phyloP scores from a whole-genome alignment of 805 yeast species.

The Danielia oregonensis region DNA sequence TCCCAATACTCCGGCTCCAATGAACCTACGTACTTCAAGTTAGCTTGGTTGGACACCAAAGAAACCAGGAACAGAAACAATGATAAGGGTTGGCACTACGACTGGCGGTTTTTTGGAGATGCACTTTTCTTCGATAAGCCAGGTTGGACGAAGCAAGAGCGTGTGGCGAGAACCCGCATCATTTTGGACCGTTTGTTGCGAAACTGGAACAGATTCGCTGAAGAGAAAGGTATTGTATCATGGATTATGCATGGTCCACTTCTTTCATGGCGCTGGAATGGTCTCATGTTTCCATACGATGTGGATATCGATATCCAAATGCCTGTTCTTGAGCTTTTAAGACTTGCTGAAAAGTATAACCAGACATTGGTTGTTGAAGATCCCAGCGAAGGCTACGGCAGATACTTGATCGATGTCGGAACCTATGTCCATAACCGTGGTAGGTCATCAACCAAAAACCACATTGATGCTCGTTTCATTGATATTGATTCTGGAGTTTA shows the following conservation, averaged over 20 bases:
- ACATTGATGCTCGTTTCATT: constrained; percentile 15
- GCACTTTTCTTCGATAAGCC: constrained; percentile 41
- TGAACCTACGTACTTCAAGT: constrained; percentile 37
- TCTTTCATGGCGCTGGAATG: constrained; percentile 16
- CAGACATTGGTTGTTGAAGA: constrained; percentile 17
- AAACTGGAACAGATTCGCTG: constrained; percentile 14
- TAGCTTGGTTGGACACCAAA: constrained; percentile 23
- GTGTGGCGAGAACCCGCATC: constrained; percentile 14
- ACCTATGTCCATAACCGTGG: constrained; percentile 17
- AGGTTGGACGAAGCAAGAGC: constrained; percentile 29
- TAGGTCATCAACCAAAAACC: constrained; percentile 9
- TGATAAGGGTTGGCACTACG: constrained; percentile 55
- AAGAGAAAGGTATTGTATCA: constrained; percentile 12
- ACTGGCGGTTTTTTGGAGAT: constrained; percentile 58
- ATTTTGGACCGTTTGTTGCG: constrained; percentile 15
- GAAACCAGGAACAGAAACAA: constrained; percentile 25
- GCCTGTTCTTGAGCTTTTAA: constrained; percentile 12
- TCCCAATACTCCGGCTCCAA: constrained; percentile 13
- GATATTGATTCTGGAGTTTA: constrained; percentile 16
- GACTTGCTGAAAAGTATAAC: constrained; percentile 8
- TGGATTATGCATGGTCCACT: constrained; percentile 19
- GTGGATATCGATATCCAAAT: constrained; percentile 15
- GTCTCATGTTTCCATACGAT: constrained; percentile 16
- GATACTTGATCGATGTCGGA: constrained; percentile 17
- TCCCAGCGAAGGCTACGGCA: constrained; percentile 18